phyloP scores from a whole-genome alignment of 225 moss, liverwort and hornwort genomes.

The Bryoerythrophyllum caledonicum region DNA sequence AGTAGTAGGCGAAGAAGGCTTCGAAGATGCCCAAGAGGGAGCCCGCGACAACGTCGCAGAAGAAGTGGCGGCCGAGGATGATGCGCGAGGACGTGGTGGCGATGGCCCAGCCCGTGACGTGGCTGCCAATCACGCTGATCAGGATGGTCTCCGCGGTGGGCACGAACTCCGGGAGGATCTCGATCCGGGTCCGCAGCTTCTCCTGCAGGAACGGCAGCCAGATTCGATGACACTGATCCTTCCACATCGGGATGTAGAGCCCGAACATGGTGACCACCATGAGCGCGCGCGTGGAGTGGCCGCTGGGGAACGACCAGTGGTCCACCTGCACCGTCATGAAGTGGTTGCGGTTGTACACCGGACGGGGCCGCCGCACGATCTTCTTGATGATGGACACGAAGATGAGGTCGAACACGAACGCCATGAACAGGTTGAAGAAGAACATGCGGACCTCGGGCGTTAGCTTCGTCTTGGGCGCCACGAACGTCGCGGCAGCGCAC shows the following conservation, averaged over 20 bases:
- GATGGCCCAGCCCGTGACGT: slow-evolving; percentile 51
- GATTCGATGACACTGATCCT: slow-evolving; percentile 16
- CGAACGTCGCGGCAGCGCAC: slow-evolving; percentile 53
- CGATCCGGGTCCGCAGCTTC: neutral
- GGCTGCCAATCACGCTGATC: slow-evolving; percentile 19
- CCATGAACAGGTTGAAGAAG: slow-evolving; percentile 67
- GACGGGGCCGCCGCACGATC: slow-evolving; percentile 61
- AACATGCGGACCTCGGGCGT: slow-evolving; percentile 47
- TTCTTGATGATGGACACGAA: slow-evolving; percentile 54
- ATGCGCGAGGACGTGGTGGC: slow-evolving; percentile 62
- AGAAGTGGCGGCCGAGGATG: slow-evolving; percentile 64
- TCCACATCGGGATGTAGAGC: slow-evolving; percentile 55
- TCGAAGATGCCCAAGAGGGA: slow-evolving; percentile 50
- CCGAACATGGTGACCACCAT: slow-evolving; percentile 56
- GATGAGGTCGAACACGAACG: slow-evolving; percentile 55
- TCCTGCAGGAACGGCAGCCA: slow-evolving; percentile 17
- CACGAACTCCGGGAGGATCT: slow-evolving; percentile 16
- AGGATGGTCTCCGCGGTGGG: slow-evolving; percentile 32
- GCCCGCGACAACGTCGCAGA: slow-evolving; percentile 64
- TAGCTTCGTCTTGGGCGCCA: slow-evolving; percentile 51
- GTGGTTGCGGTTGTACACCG: slow-evolving; percentile 65
- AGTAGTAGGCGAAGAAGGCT: slow-evolving; percentile 43
- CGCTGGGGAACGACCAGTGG: slow-evolving; percentile 73
- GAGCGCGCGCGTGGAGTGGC: slow-evolving; percentile 65
- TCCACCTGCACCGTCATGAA: slow-evolving; percentile 51